These are phyloP conservation scores for Phytophthora vignae DNA, from an alignment of 352 stramenopile genomes.

Conservation along the genomic window DNA sequence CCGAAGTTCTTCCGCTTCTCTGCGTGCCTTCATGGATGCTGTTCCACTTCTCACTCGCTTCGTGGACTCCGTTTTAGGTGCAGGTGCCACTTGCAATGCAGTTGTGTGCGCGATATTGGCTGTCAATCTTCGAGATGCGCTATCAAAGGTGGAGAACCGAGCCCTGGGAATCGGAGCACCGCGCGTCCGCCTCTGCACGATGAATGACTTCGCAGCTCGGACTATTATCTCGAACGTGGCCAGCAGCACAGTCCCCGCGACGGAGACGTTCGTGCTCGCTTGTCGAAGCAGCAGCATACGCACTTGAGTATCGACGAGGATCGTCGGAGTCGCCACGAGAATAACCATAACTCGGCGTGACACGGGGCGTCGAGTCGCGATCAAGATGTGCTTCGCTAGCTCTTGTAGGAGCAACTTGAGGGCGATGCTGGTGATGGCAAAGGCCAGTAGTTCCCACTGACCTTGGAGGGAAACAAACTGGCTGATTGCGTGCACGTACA, in stretches of 20 bases:
- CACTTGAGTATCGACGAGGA: conserved; percentile 49
- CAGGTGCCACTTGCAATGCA: neutral
- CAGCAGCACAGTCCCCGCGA: conserved; percentile 28
- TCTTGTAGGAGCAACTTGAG: conserved; percentile 26
- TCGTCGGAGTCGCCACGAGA: conserved; percentile 35
- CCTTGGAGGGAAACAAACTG: neutral
- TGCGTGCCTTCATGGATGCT: neutral
- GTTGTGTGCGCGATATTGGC: neutral
- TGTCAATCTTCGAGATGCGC: neutral
- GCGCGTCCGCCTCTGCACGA: conserved; percentile 18
- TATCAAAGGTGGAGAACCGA: neutral
- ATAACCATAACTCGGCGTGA: conserved; percentile 18
- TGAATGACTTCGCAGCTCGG: conserved; percentile 24
- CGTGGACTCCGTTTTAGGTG: neutral
- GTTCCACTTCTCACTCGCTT: neutral
- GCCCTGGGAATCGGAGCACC: neutral
- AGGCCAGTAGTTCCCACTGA: neutral
- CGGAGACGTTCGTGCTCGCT: conserved; percentile 18
- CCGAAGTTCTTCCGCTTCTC: neutral
- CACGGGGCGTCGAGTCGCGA: neutral
- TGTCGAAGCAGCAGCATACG: conserved; percentile 39
- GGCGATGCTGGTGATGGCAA: conserved; percentile 9
- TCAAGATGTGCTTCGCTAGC: conserved; percentile 18
- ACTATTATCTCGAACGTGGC: conserved; percentile 31
- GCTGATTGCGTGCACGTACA: conserved; percentile 6